These are phyloP conservation scores for Lasiosphaeris hirsuta DNA, from an alignment of 495 filamentous ascomycete species.

Conservation along the genomic window DNA sequence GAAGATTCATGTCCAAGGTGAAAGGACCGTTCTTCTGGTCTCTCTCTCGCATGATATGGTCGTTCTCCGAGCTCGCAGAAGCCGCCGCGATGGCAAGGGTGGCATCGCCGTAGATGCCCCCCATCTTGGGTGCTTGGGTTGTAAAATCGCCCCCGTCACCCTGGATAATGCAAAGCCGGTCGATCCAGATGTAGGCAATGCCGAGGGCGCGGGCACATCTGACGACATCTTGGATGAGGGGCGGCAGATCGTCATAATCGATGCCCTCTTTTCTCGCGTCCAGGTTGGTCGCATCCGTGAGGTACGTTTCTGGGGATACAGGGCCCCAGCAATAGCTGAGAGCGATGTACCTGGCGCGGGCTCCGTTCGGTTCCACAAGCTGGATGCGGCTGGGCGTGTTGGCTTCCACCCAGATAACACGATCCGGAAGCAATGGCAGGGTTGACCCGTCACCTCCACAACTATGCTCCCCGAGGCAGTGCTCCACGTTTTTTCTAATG, in stretches of 20 bases:
- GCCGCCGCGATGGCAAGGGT: slow-evolving; percentile 14
- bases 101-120: slow-evolving; percentile 12
- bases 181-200: slow-evolving; percentile 20
- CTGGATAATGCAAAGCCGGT: slow-evolving; percentile 21
- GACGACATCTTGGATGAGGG: slow-evolving; percentile 13
- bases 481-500: slow-evolving; percentile 2
- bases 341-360: slow-evolving; percentile 12
- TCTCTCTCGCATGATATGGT: slow-evolving; percentile 1
- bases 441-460: background rate
- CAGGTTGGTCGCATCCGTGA: slow-evolving; percentile 3
- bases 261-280: background rate
- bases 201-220: background rate
- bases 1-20: background rate
- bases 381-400: slow-evolving; percentile 5
- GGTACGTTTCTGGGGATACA: slow-evolving; percentile 1
- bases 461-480: background rate
- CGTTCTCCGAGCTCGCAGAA: slow-evolving; percentile 6
- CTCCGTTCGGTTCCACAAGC: slow-evolving; percentile 3
- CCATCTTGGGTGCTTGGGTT: slow-evolving; percentile 14
- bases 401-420: slow-evolving; percentile 3
- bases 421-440: slow-evolving; percentile 6
- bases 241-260: background rate
- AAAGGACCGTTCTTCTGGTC: background rate
- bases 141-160: slow-evolving; percentile 2
- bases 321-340: slow-evolving; percentile 20